phyloP scores from a whole-genome alignment of 495 filamentous ascomycete genomes.

The Lasiosphaeris hirsuta region DNA sequence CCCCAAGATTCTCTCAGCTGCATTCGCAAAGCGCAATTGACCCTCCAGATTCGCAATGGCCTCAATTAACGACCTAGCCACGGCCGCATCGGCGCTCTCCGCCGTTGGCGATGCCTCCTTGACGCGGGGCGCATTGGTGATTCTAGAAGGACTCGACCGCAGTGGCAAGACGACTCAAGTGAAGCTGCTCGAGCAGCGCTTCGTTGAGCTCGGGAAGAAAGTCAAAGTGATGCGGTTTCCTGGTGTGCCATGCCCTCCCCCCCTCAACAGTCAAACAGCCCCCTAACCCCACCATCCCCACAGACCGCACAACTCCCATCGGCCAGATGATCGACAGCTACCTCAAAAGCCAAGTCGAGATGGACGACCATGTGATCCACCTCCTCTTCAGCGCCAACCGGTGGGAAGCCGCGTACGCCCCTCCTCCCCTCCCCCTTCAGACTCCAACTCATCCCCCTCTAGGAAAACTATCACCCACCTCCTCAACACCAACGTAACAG shows the following conservation, averaged over 20 bases:
- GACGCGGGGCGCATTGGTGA: slow-evolving; percentile 70
- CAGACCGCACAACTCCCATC: slow-evolving; percentile 85
- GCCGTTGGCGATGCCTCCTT: slow-evolving; percentile 1
- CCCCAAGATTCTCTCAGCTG: too few relatives aligned
- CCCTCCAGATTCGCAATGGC: slow-evolving; percentile 25
- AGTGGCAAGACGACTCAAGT: slow-evolving; percentile 96
- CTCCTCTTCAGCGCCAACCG: slow-evolving; percentile 94
- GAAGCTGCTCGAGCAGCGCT: slow-evolving; percentile 63
- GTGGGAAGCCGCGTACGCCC: slow-evolving; percentile 73
- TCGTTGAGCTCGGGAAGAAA: slow-evolving; percentile 53
- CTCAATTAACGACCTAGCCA: slow-evolving; percentile 44
- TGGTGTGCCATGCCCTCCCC: slow-evolving; percentile 52
- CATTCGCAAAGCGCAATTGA: too few relatives aligned
- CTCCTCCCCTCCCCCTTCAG: slow-evolving; percentile 7
- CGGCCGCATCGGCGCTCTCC: slow-evolving; percentile 37
- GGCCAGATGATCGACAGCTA: slow-evolving; percentile 88
- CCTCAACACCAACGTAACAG: slow-evolving; percentile 62
- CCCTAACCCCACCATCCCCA: background rate
- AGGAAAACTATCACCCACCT: slow-evolving; percentile 59
- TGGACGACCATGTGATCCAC: slow-evolving; percentile 91
- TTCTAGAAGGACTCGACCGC: slow-evolving; percentile 91
- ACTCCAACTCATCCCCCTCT: slow-evolving; percentile 3
- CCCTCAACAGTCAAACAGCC: background rate
- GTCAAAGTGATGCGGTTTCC: slow-evolving; percentile 84
- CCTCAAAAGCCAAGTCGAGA: slow-evolving; percentile 66